Percentiles rank a stretch among this genome's conserved stretches.
These are phyloP conservation scores for Fusarium transvaalense DNA, from an alignment of 2,329 filamentous ascomycete genomes.

Conservation along the genomic window DNA sequence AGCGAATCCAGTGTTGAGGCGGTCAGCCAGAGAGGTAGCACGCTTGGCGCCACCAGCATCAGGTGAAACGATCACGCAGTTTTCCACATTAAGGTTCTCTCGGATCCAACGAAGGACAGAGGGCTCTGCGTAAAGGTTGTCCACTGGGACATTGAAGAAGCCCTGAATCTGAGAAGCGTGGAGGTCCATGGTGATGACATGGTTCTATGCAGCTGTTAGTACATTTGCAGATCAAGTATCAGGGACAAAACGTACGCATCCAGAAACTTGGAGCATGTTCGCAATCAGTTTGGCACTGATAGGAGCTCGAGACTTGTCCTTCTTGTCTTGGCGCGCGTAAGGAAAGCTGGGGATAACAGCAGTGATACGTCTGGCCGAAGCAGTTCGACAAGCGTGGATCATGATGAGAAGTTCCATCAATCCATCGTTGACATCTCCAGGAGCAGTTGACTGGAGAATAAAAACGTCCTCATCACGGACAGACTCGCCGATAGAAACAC, in stretches of 20 bases:
- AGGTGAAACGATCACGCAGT: constrained; percentile 93
- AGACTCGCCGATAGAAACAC: constrained; percentile 94
- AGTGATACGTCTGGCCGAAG: constrained; percentile 86
- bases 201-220: constrained; percentile 51
- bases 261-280: constrained; percentile 96
- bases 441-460: constrained; percentile 93
- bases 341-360: constrained; percentile 97
- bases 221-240: constrained; percentile 1
- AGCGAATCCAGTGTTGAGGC: constrained; percentile 89
- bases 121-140: constrained; percentile 92
- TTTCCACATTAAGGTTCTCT: constrained; percentile 83
- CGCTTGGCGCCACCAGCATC: constrained; percentile 96
- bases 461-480: constrained; percentile 99
- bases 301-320: constrained; percentile 92
- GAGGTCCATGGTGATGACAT: constrained; percentile 93
- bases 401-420: constrained; percentile 99
- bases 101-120: constrained; percentile 92
- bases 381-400: constrained; percentile 87
- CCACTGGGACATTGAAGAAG: constrained; percentile 86
- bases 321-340: constrained; percentile 97
- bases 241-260: constrained; percentile 65
- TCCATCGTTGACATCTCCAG: constrained; percentile 97
- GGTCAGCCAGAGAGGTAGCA: constrained; percentile 92
- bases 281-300: constrained; percentile 96
- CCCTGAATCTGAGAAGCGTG: constrained; percentile 95